Conservation (phyloP, 2,329 filamentous ascomycete genomes). For the Botrytis hyacinthi region DNA sequence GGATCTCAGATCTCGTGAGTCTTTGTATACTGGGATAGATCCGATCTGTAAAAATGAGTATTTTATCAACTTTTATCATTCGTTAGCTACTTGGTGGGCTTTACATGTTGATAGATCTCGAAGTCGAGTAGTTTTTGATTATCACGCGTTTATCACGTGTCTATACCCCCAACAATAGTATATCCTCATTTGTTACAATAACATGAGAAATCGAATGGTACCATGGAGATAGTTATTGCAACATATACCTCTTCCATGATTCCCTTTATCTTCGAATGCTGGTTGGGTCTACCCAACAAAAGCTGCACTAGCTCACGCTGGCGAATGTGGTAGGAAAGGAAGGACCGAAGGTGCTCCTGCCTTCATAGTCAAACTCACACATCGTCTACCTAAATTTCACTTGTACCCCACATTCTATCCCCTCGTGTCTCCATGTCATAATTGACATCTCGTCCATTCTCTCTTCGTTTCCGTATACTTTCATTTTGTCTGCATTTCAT, state of each 20-base stretch:
- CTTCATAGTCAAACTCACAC: conserved; percentile 2
- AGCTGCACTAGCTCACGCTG: not conserved
- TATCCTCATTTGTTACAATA: not conserved
- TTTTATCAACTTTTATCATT: accelerated
- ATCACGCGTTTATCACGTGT: conserved; percentile 8
- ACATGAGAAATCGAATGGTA: not conserved
- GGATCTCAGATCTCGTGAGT: not conserved
- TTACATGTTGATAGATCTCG: not conserved
- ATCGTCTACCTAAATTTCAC: not conserved
- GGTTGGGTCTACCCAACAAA: not conserved
- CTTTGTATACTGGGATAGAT: no score
- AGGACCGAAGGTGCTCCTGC: conserved; percentile 3
- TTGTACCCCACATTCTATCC: not conserved
- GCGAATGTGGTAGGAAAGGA: not conserved
- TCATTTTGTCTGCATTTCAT: not conserved
- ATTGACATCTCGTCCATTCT: not conserved
- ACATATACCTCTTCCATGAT: not conserved
- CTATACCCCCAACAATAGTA: not conserved
- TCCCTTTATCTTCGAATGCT: no score
- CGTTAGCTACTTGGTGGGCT: not conserved
- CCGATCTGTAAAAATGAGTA: no score
- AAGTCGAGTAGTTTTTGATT: not conserved
- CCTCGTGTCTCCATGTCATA: not conserved
- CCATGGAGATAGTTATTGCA: not conserved
- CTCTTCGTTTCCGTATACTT: not conserved